Conservation (phyloP, 2,329 filamentous ascomycete genomes). For the Aureobasidium sp. region DNA sequence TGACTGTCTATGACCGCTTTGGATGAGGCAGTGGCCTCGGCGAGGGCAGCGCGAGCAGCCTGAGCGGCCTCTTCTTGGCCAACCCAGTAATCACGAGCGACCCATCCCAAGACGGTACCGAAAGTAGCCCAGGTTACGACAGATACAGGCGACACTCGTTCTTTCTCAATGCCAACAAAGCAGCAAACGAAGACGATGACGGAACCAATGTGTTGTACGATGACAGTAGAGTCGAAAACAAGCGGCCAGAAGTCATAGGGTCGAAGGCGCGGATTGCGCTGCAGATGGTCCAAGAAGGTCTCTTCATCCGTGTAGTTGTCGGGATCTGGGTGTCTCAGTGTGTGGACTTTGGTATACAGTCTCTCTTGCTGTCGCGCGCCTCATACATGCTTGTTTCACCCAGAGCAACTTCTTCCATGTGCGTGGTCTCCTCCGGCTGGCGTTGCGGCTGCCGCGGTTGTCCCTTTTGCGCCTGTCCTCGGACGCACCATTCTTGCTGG, state of each 20-base stretch:
- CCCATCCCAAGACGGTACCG: constrained; percentile 78
- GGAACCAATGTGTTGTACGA: constrained; percentile 92
- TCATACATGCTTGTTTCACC: constrained; percentile 89
- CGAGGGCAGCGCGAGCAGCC: constrained; percentile 7
- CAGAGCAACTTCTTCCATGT: constrained; percentile 94
- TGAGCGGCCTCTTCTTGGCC: constrained; percentile 54
- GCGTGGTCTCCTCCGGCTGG: constrained; percentile 56
- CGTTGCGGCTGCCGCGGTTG: constrained; percentile 48
- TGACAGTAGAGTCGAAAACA: constrained; percentile 88
- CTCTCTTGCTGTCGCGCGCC: neutral
- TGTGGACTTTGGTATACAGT: neutral
- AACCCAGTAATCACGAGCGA: constrained; percentile 87
- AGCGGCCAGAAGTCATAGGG: constrained; percentile 98
- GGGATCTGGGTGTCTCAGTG: constrained; percentile 52
- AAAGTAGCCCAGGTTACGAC: constrained; percentile 79
- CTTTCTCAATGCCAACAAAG: constrained; percentile 82
- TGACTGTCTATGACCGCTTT: constrained; percentile 9
- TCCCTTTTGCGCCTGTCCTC: constrained; percentile 37
- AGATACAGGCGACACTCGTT: constrained; percentile 79
- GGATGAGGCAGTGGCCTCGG: constrained; percentile 18
- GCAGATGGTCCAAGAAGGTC: constrained; percentile 91
- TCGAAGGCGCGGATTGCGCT: constrained; percentile 84
- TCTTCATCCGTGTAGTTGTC: constrained; percentile 98
- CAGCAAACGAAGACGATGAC: constrained; percentile 91
- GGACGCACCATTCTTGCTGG: constrained; percentile 18